Base-by-base conservation (phyloP, 495 filamentous ascomycete genomes). In the Aspergillus ostianus region DNA sequence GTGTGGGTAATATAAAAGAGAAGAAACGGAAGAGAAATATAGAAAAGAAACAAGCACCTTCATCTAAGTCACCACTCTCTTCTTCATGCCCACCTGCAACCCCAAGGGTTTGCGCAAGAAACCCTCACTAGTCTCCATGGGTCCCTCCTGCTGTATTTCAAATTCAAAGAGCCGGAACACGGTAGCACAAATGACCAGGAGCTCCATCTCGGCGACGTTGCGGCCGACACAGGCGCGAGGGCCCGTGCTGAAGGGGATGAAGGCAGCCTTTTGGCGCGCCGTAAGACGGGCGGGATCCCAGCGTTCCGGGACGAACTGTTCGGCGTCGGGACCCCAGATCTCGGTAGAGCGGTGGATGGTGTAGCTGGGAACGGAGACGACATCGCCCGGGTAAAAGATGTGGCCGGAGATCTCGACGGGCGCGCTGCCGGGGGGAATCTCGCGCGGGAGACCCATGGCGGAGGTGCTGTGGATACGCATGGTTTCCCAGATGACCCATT, bases 121-220 rank as follows among this genome's bases (percentile, higher is more conserved):
- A 0, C 92, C 92, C 77, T 97, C 92, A 47, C 87, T 77, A 0
- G 90, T 94, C 70, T 90, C 81, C 86, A 95, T 82, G 27, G 73
- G 74, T 4, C 83, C 82, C 4, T 75, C 69, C 77, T 94, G 89
- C 64, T 86, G 71, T 47, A 93, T 69, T 64, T 84, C 78, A 66
- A 93, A 92, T 27, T 91, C 85, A 67, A 90, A 97, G 55, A 89
- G 72, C 27, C 85, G 72, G 70, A 89, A 90, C 68, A 93, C 89
- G 17, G 89, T 91, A 3, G 82, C 83, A 45, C 86, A 86, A 58
- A 95, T 94, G 51, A 93, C 80, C 61, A 87, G 85, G 75, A 97
- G 78, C 70, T 96, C 92, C 91, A 97, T 95, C 82, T 96, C 92
- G 0, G 92, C 92, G 19, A 97, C 88, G 69, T 93, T 94, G 51